Evolutionary conservation across 176 grass and related monocot species (phyloP), one percentile per base, ranked within the genome.

Genomic region (Puccinellia tenuiflora): DNA sequence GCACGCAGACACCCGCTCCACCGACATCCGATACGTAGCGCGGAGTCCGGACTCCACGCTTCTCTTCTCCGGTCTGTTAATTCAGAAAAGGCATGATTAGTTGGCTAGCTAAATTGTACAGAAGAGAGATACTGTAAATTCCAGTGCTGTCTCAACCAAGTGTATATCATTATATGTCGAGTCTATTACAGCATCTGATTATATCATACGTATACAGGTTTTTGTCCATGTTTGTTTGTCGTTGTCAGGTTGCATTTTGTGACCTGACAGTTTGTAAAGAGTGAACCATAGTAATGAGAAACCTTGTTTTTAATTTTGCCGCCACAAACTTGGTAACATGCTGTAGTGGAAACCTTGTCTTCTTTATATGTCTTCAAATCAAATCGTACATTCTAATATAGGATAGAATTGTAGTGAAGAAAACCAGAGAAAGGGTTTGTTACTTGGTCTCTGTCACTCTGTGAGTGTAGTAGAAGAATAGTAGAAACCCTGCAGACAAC

Each of bases 31-130:
- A 87, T 33, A 16, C 67, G 1, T 90, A 66, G 31, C 1, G 22
- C 22, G 56, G 71, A 50, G 43, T 24, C 73, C 16, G 83, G 26
- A 76, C 43, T 85, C 40, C 25, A 7, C 9, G 5, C 5, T 72
- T 57, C 3, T 64, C 5, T 56, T 56, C 5, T 70, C 68, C 6
- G 6, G 18, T 73, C 13, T 25, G 7, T 5, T 66, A 15, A 53
- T 67, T 29, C 9, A 14, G 38, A 65, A 40, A 47, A 20, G 12
- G 7, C 1, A 54, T 43, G 50, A 52, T 72, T 90, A 67, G 54
- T 83, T 79, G 26, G 45, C 37, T 86, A 86, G 79, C 2, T 28
- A 54, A 83, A 57, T 4, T 86, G 56, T 83, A 90, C 66, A 83
- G 39, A 86, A 67, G 17, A 29, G 47, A 86, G 15, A 63, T 34